phyloP scores from a whole-genome alignment of 352 stramenopile genomes.

The Pythium pyrilobum region DNA sequence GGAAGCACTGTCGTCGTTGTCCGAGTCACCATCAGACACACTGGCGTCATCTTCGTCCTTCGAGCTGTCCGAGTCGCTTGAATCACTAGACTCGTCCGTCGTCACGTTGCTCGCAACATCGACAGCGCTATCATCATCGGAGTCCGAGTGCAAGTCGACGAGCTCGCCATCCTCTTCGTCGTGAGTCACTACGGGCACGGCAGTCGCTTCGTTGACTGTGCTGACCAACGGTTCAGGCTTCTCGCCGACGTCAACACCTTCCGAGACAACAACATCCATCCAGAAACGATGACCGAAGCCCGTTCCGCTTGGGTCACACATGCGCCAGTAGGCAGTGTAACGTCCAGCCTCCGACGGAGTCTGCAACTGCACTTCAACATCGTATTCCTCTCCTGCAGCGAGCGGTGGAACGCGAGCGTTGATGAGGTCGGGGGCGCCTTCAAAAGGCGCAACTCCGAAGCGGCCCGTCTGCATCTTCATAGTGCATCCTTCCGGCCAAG shows the following conservation, averaged over 20 bases:
- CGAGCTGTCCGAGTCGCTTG: not conserved
- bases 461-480: slow-evolving; percentile 34
- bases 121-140: slow-evolving; percentile 7
- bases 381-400: slow-evolving; percentile 12
- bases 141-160: slow-evolving; percentile 7
- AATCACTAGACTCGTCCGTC: slow-evolving; percentile 1
- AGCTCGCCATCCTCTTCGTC: slow-evolving; percentile 12
- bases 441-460: slow-evolving; percentile 19
- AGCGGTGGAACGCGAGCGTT: slow-evolving; percentile 17
- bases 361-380: slow-evolving; percentile 16
- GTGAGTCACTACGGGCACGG: not conserved
- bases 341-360: slow-evolving; percentile 22
- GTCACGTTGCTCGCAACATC: slow-evolving; percentile 4
- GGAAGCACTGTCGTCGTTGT: not conserved
- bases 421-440: slow-evolving; percentile 23
- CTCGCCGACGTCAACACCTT: slow-evolving; percentile 29
- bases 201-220: not conserved
- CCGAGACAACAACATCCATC: slow-evolving; percentile 37
- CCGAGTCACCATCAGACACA: not conserved
- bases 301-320: slow-evolving; percentile 23
- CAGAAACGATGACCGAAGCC: slow-evolving; percentile 51
- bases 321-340: slow-evolving; percentile 44
- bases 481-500: slow-evolving; percentile 49
- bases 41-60: not conserved
- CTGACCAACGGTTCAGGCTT: slow-evolving; percentile 3